Evolutionary conservation across 768 basidiomycete species (phyloP), one percentile per base, ranked within the genome.

Genomic region (Fistulinella prunicolor): DNA sequence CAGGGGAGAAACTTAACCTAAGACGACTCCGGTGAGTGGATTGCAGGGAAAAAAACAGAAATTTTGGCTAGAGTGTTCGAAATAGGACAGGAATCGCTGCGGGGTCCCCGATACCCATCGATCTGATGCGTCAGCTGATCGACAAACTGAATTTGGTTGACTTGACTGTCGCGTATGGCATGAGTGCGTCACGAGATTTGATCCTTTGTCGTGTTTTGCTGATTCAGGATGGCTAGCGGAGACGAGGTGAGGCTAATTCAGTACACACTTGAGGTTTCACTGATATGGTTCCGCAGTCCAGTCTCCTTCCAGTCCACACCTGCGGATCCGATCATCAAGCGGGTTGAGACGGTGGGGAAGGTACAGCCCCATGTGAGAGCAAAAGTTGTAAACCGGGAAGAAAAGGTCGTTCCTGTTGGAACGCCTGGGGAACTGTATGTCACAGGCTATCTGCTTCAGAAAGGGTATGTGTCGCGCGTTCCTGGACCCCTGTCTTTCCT

Each of bases 301-400:
- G 89, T 91, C 0, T 85, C 89, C 0, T 92, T 92, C 70, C 89
- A 92, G 66, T 83, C 88, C 0, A 81, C 77, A 3, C 76, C 82
- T 0, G 73, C 69, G 1, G 89, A 92, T 60, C 77, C 86, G 1
- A 64, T 92, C 21, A 67, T 75, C 41, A 87, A 87, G 60, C 83
- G 89, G 2, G 82, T 87, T 4, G 89, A 92, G 62, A 92, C 89
- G 1, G 89, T 91, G 10, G 89, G 89, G 5, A 81, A 73, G 58
- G 74, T 86, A 17, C 80, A 80, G 30, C 89, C 88, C 0, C 89
- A 92, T 57, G 85, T 86, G 44, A 81, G 73, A 58, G 89, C 89
- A 2, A 91, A 87, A 60, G 53, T 92, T 4, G 68, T 90, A 22
- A 76, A 87, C 57, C 13, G 21, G 0, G 62, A 79, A 13, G 84